These are phyloP conservation scores for Russula earlei DNA, from an alignment of 768 basidiomycete genomes.

Conservation along the genomic window DNA sequence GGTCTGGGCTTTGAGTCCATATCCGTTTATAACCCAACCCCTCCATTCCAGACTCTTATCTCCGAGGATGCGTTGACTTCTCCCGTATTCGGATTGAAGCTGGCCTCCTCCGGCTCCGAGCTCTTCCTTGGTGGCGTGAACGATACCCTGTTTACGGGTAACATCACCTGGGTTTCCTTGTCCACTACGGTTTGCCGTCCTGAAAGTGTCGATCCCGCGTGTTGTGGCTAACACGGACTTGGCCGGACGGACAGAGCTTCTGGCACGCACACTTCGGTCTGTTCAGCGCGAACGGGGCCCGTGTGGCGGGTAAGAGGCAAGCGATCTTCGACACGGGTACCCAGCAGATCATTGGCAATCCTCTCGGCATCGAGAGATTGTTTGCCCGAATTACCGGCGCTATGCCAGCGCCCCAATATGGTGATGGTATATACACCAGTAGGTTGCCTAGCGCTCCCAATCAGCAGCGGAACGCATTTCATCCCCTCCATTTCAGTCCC, in stretches of 20 bases:
- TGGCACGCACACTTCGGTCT: conserved; percentile 21
- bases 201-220: too few relatives aligned
- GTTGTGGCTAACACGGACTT: too few relatives aligned
- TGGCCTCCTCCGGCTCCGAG: background rate
- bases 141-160: background rate
- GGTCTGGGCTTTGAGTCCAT: background rate
- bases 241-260: too few relatives aligned
- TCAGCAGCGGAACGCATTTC: too few relatives aligned
- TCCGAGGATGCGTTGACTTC: background rate
- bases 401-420: background rate
- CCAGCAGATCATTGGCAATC: conserved; percentile 23
- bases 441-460: background rate
- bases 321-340: conserved; percentile 29
- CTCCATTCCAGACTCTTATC: background rate
- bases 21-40: background rate
- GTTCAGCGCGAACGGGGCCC: conserved; percentile 20
- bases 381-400: background rate
- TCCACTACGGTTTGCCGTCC: background rate
- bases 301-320: background rate
- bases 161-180: background rate
- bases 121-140: background rate
- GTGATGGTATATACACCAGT: background rate
- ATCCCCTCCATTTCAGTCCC: background rate
- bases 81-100: background rate
- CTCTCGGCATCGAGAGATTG: background rate